These are phyloP conservation scores for Phytophthora gonapodyides DNA, from an alignment of 352 stramenopile genomes.

Conservation along the genomic window DNA sequence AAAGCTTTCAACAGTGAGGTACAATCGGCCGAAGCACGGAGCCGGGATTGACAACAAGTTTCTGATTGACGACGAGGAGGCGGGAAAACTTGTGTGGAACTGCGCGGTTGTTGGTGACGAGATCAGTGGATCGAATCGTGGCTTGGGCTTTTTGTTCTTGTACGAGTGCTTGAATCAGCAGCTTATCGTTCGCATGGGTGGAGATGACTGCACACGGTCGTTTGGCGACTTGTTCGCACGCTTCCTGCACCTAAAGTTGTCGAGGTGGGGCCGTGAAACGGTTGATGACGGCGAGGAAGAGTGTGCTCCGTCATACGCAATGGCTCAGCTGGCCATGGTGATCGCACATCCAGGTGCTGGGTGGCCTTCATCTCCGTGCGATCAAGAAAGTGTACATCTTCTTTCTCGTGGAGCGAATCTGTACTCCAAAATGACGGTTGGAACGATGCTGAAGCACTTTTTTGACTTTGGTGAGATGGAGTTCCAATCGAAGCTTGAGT, in stretches of 20 bases:
- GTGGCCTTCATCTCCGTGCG: constrained; percentile 68
- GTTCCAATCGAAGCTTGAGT: constrained; percentile 64
- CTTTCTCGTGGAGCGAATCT: constrained; percentile 79
- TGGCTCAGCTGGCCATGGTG: constrained; percentile 79
- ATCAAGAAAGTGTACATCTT: constrained; percentile 69
- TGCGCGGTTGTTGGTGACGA: constrained; percentile 82
- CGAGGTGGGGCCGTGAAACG: constrained; percentile 81
- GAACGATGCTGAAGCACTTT: constrained; percentile 82
- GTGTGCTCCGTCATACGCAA: constrained; percentile 66
- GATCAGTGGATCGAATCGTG: constrained; percentile 80
- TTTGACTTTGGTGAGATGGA: constrained; percentile 79
- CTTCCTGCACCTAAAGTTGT: constrained; percentile 85
- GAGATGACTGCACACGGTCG: constrained; percentile 73
- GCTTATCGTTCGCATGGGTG: constrained; percentile 63
- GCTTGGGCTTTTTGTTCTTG: constrained; percentile 79
- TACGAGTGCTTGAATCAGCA: constrained; percentile 84
- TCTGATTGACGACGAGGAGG: constrained; percentile 79
- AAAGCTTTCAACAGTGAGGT: constrained; percentile 82
- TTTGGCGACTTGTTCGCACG: constrained; percentile 79
- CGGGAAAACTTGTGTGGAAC: constrained; percentile 83
- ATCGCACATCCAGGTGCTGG: constrained; percentile 53
- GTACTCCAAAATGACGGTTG: constrained; percentile 82
- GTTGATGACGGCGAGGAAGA: constrained; percentile 88
- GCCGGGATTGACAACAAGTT: constrained; percentile 60
- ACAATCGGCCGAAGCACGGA: constrained; percentile 78